These are phyloP conservation scores for Cryptosporidium xiaoi DNA, from an alignment of 169 alveolate genomes.

Conservation along the genomic window DNA sequence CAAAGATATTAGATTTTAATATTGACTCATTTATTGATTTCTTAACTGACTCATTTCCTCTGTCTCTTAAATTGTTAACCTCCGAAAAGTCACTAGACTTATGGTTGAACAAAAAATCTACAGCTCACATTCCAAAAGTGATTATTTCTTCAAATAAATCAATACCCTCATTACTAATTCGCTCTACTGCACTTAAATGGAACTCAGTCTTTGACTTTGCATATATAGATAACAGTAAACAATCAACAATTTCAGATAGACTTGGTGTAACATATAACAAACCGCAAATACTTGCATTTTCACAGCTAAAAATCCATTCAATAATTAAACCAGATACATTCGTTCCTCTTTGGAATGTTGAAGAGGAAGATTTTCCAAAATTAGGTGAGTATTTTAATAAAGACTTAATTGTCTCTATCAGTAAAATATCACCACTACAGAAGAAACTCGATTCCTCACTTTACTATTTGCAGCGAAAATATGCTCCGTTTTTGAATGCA, in stretches of 20 bases:
- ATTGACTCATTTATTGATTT: slow-evolving; percentile 76
- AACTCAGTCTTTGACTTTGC: slow-evolving; percentile 50
- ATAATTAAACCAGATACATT: background rate
- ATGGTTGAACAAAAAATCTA: slow-evolving; percentile 26
- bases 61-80: slow-evolving; percentile 7
- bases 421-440: background rate
- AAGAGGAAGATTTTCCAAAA: slow-evolving; percentile 7
- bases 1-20: slow-evolving; percentile 76
- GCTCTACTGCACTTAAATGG: slow-evolving; percentile 64
- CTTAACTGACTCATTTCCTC: slow-evolving; percentile 74
- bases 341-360: slow-evolving; percentile 43
- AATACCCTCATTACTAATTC: slow-evolving; percentile 28
- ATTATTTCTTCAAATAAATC: slow-evolving; percentile 32
- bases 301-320: background rate
- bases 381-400: background rate
- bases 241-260: background rate
- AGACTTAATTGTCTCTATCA: background rate
- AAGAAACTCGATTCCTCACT: slow-evolving; percentile 30
- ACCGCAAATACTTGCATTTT: slow-evolving; percentile 22
- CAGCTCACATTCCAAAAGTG: slow-evolving; percentile 1
- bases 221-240: background rate
- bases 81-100: slow-evolving; percentile 2
- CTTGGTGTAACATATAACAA: slow-evolving; percentile 9
- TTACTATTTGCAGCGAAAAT: slow-evolving; percentile 22
- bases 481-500: slow-evolving; percentile 41